These are phyloP conservation scores for Annulohypoxylon moriforme DNA, from an alignment of 495 filamentous ascomycete species.

Conservation along the genomic window DNA sequence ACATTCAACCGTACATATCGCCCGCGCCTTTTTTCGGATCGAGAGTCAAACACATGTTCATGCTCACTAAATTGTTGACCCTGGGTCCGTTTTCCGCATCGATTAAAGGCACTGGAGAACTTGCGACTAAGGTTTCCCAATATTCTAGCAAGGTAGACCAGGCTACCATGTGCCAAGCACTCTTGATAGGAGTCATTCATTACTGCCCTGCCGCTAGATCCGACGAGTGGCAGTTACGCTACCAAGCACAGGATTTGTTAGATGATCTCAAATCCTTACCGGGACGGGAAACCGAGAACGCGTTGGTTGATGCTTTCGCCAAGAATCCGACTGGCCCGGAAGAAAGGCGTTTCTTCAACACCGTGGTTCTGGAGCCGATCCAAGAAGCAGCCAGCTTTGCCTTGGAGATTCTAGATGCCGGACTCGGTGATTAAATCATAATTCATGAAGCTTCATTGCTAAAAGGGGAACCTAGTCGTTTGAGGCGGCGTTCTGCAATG, in stretches of 20 bases:
- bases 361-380: constrained; percentile 51
- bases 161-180: constrained; percentile 54
- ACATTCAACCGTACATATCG: constrained; percentile 51
- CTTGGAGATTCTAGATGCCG: constrained; percentile 49
- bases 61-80: constrained; percentile 53
- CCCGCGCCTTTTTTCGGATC: constrained; percentile 53
- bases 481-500: background rate
- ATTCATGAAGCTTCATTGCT: background rate
- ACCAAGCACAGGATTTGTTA: constrained; percentile 52
- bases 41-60: constrained; percentile 53
- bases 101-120: background rate
- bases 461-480: background rate
- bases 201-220: constrained; percentile 48
- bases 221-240: constrained; percentile 50
- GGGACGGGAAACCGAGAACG: constrained; percentile 51
- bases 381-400: constrained; percentile 51
- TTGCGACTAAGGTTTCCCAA: constrained; percentile 42
- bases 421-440: constrained; percentile 41
- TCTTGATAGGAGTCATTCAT: constrained; percentile 51
- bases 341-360: constrained; percentile 51
- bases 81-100: constrained; percentile 40
- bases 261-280: constrained; percentile 51
- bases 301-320: constrained; percentile 51
- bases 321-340: constrained; percentile 48
- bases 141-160: constrained; percentile 51